Percentiles rank a stretch among this genome's conserved stretches.
Evolutionary conservation across 495 filamentous ascomycete species (phyloP).

Genomic region (Emericellopsis terricola): DNA sequence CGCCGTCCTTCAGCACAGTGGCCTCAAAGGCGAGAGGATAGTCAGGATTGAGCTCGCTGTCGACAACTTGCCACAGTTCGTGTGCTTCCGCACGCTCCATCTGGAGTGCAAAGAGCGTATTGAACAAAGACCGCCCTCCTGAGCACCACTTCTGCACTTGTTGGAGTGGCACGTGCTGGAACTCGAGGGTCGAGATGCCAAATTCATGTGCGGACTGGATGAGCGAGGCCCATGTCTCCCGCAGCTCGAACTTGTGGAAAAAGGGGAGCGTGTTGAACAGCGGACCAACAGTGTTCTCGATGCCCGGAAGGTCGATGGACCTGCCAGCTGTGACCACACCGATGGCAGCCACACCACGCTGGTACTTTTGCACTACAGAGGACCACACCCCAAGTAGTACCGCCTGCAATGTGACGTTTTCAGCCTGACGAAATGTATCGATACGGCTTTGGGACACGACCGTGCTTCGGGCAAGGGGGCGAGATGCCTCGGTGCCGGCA

Average conservation of each 20-base stretch:
- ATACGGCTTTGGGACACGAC: constrained; percentile 14
- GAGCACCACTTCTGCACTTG: constrained; percentile 56
- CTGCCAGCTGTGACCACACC: constrained; percentile 58
- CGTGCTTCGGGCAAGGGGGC: too few relatives aligned
- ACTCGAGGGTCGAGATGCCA: constrained; percentile 39
- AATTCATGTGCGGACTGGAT: constrained; percentile 39
- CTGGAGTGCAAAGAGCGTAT: constrained; percentile 76
- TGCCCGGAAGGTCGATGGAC: constrained; percentile 40
- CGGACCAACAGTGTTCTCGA: constrained; percentile 60
- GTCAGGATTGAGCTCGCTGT: constrained; percentile 31
- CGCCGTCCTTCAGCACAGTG: constrained; percentile 24
- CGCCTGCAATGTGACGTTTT: constrained; percentile 60
- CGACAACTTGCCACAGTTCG: constrained; percentile 35
- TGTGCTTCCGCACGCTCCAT: constrained; percentile 17
- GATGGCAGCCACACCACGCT: constrained; percentile 21
- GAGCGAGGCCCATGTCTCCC: constrained; percentile 32
- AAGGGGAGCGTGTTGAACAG: constrained; percentile 84
- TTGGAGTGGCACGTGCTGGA: constrained; percentile 52
- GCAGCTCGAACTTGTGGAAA: constrained; percentile 22
- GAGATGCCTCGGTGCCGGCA: too few relatives aligned
- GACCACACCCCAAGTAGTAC: constrained; percentile 56
- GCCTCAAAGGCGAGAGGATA: constrained; percentile 66
- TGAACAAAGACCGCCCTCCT: constrained; percentile 45
- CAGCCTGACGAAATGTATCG: constrained; percentile 26
- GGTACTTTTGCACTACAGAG: constrained; percentile 27